Base-by-base conservation (phyloP, 2,329 filamentous ascomycete genomes). In the Ophiostoma perfectum region DNA sequence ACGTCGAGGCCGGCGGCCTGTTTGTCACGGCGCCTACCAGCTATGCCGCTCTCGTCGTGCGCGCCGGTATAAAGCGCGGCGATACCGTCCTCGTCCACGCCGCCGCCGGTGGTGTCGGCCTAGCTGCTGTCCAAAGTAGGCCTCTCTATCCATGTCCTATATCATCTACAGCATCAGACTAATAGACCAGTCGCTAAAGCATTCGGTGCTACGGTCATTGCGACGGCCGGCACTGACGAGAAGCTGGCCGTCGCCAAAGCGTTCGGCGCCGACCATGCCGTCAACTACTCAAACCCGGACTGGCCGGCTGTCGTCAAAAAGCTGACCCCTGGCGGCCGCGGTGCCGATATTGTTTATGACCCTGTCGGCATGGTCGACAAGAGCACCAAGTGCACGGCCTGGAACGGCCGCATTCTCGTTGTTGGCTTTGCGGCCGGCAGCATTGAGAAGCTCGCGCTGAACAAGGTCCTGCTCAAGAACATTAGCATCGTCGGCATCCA, bases 301-400 rank as follows among this genome's bases (percentile, higher is more conserved):
- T 89, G 89, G 83, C 84, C 86, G n/a, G 81, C 82, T 2, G 78
- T 87, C 70, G 92, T 97, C 64, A 91, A 91, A 80, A 87, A 86
- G 73, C 78, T 98, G 69, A 94, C 90, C 4, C 91, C 91, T 0
- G 86, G 87, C 71, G 85, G 85, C 1, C 78, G 81, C 62, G 87
- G 93, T 11, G 93, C 97, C 18, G 93, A 98, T 78, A 92, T 98
- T 66, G 93, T 98, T 36, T 98, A 92, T 80, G 94, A 98, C 77
- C 93, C 94, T 12, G 94, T 98, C 0, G 94, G 94, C 0, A 80
- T 97, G 76, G 91, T 97, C 65, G 92, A 96, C 72, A 85, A 88
- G 76, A 92, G 89, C 73, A 91, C 93, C 73, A 97, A 96, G 79
- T 97, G 94, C 80, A 91, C 90, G 3, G 90, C 92, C 3, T 98